These are phyloP conservation scores for Magnusiomyces paraingens DNA, from an alignment of 1,139 yeast species.

Conservation along the genomic window DNA sequence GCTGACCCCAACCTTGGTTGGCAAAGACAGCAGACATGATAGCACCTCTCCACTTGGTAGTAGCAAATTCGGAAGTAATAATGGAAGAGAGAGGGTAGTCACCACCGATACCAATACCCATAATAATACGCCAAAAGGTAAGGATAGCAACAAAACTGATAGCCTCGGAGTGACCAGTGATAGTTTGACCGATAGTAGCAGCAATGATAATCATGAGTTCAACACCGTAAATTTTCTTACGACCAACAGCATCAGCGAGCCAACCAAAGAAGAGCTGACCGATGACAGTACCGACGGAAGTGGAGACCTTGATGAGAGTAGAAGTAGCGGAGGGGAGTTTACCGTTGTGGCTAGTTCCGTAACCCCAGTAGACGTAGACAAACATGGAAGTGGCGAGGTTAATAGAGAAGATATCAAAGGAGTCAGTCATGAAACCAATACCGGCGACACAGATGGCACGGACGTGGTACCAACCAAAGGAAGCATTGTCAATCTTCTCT, in stretches of 20 bases:
- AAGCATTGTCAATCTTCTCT: constrained; percentile 78
- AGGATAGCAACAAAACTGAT: constrained; percentile 54
- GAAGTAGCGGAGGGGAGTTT: constrained; percentile 57
- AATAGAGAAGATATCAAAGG: constrained; percentile 87
- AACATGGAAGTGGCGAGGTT: constrained; percentile 57
- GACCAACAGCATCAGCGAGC: constrained; percentile 71
- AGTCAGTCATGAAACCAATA: constrained; percentile 89
- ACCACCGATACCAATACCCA: constrained; percentile 89
- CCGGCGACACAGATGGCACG: constrained; percentile 88
- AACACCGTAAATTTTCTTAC: constrained; percentile 80
- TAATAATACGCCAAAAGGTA: constrained; percentile 36
- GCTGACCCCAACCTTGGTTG: constrained; percentile 42
- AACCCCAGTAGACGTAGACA: constrained; percentile 59
- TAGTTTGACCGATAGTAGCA: constrained; percentile 73
- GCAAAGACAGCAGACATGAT: constrained; percentile 36
- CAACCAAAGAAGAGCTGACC: constrained; percentile 82
- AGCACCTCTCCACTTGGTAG: constrained; percentile 37
- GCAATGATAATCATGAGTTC: constrained; percentile 76
- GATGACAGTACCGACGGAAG: constrained; percentile 51
- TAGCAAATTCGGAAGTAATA: constrained; percentile 36
- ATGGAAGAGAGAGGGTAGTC: constrained; percentile 93
- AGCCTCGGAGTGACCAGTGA: constrained; percentile 45
- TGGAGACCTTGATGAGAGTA: constrained; percentile 76
- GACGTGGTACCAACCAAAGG: constrained; percentile 82
- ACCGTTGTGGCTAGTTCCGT: constrained; percentile 31